Evolutionary conservation across 345 rosid species (phyloP).

Genomic region (Iberis pinnata): DNA sequence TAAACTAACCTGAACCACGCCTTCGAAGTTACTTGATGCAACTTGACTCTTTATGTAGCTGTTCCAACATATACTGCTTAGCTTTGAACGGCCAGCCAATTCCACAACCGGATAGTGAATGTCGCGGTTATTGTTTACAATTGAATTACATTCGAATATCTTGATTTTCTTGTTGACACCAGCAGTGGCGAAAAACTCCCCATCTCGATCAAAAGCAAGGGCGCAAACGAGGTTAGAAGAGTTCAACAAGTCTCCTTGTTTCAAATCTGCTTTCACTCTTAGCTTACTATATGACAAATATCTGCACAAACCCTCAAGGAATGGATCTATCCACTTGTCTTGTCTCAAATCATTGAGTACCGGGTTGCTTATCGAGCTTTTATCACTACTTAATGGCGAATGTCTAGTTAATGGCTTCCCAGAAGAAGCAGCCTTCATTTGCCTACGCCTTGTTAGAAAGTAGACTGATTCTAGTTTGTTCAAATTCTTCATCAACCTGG

Average conservation of each 20-base stretch:
- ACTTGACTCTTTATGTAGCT: conserved; percentile 85
- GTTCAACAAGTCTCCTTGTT: conserved; percentile 85
- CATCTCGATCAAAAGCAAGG: conserved; percentile 83
- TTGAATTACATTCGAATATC: conserved; percentile 72
- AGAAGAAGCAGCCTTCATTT: conserved; percentile 34
- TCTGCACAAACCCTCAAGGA: conserved; percentile 92
- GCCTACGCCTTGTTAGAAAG: conserved; percentile 67
- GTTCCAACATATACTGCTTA: conserved; percentile 91
- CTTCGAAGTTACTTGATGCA: conserved; percentile 98
- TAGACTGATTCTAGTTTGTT: conserved; percentile 86
- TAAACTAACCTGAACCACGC: conserved; percentile 76
- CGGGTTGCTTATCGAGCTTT: conserved; percentile 63
- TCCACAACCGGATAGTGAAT: conserved; percentile 93
- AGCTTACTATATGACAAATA: conserved; percentile 74
- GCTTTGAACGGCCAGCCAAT: conserved; percentile 70
- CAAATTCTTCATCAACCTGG: conserved; percentile 79
- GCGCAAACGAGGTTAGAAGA: conserved; percentile 88
- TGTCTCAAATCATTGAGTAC: conserved; percentile 40
- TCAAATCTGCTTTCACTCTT: conserved; percentile 80
- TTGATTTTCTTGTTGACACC: conserved; percentile 93
- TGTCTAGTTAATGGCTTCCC: conserved; percentile 45
- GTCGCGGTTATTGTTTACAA: conserved; percentile 58
- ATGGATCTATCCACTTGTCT: conserved; percentile 86
- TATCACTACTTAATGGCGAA: conserved; percentile 60
- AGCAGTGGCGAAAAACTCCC: conserved; percentile 89